phyloP scores from a whole-genome alignment of 371 early-diverging fungal species.

The Mucor racemosus region DNA sequence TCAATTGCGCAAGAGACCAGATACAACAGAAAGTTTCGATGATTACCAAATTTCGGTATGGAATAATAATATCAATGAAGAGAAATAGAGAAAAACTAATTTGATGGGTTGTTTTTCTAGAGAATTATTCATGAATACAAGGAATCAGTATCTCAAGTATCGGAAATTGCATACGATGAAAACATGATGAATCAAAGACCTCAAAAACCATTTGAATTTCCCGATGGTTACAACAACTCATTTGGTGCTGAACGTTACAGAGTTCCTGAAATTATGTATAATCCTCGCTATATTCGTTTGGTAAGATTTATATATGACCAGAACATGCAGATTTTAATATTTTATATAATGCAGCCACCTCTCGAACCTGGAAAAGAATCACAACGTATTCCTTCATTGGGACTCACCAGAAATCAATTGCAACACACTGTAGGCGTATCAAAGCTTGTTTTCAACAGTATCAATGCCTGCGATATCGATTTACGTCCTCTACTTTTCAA shows the following conservation, averaged over 20 bases:
- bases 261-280: slow-evolving; percentile 84
- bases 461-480: slow-evolving; percentile 84
- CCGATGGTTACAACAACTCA: slow-evolving; percentile 88
- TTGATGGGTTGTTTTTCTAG: slow-evolving; percentile 24
- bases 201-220: slow-evolving; percentile 89
- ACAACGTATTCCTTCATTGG: slow-evolving; percentile 32
- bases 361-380: slow-evolving; percentile 25
- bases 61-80: background rate
- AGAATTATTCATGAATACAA: slow-evolving; percentile 87
- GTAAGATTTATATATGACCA: background rate
- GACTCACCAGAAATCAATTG: slow-evolving; percentile 41
- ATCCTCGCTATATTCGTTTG: slow-evolving; percentile 16
- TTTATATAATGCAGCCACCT: slow-evolving; percentile 17
- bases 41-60: slow-evolving; percentile 67
- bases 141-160: slow-evolving; percentile 89
- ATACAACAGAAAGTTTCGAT: slow-evolving; percentile 72
- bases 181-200: slow-evolving; percentile 56
- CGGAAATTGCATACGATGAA: slow-evolving; percentile 73
- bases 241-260: slow-evolving; percentile 85
- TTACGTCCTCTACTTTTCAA: slow-evolving; percentile 78
- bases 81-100: background rate
- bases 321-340: background rate
- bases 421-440: slow-evolving; percentile 61
- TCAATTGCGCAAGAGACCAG: slow-evolving; percentile 56
- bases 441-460: slow-evolving; percentile 71